Base-by-base conservation (phyloP, 2,329 filamentous ascomycete genomes). In the Zymoseptoria crescenta region DNA sequence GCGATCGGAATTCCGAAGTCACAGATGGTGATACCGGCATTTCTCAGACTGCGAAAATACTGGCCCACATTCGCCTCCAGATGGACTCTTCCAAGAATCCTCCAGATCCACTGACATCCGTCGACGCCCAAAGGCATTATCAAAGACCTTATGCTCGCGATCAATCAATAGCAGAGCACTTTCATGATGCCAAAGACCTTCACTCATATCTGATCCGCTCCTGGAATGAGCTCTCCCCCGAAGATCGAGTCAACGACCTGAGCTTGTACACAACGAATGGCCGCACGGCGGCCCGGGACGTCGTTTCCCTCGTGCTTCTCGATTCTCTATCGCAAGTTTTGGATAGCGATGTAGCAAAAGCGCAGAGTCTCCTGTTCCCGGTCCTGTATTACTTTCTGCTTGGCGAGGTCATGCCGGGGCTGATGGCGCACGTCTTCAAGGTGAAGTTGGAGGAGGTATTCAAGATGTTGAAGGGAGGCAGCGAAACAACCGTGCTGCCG, bases 321-420 rank as follows among this genome's bases (percentile, higher is more conserved):
- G 19, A 53, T 24, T 49, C 55, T 13, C 27, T 62, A 9, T 49
- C 49, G n/a, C 19, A 56, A 19, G 48, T 56, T 1, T 21, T 51
- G 9, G 48, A 48, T 19, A 27, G 52, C 16, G 10, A 54, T 4
- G 35, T 28, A 45, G 28, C 50, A 5, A 48, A 56, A 20, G 16
- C 53, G 7, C 45, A 50, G 20, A 59, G 21, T 41, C 29, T 50
- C 20, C 45, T 56, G 9, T 30, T 56, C 7, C 56, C 52, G 7
- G 49, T 49, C 10, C 48, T 63, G 16, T 61, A 59, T 24, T 63
- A 63, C 30, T 54, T 49, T 4, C 58, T 58, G 41, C 53, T 63
- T 16, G 49, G 55, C 20, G 54, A 59, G 10, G 30, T 63, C 45
- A 63, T 63, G 59, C 62, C 59, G 2, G 20, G 27, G 2, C n/a